Conservation (phyloP, 108 stramenopile species). For the Cyclotella baltica region DNA sequence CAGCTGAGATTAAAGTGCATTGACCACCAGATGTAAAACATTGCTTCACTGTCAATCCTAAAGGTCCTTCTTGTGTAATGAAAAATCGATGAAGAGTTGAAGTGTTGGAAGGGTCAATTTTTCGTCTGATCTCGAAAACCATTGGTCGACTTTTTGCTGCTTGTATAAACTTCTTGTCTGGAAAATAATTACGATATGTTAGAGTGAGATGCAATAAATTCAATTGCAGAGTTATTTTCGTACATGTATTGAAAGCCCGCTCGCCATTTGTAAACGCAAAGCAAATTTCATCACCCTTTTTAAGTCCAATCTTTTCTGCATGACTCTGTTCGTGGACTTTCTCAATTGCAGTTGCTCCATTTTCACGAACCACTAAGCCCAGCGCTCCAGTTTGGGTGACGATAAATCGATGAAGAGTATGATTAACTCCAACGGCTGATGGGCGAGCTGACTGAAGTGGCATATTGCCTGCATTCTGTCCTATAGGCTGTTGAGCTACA, state of each 20-base stretch:
- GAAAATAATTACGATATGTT: neutral
- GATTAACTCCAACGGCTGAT: neutral
- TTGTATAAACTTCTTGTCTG: constrained; percentile 23
- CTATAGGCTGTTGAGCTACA: neutral
- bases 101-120: neutral
- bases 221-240: neutral
- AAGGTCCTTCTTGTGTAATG: constrained; percentile 8
- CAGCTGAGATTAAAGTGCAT: neutral
- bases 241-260: neutral
- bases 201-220: neutral
- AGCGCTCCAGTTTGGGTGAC: constrained; percentile 18
- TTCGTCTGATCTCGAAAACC: constrained; percentile 33
- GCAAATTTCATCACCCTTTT: constrained; percentile 3
- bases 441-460: neutral
- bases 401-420: constrained; percentile 33
- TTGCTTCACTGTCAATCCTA: constrained; percentile 16
- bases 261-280: constrained; percentile 10
- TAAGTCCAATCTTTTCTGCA: constrained; percentile 9
- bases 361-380: constrained; percentile 5
- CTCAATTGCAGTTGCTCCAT: neutral
- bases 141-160: constrained; percentile 27
- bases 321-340: constrained; percentile 10
- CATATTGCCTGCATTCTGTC: neutral
- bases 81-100: constrained; percentile 29
- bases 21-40: neutral